phyloP scores from a whole-genome alignment of 2,329 filamentous ascomycete genomes.

The Penicillium sp. region DNA sequence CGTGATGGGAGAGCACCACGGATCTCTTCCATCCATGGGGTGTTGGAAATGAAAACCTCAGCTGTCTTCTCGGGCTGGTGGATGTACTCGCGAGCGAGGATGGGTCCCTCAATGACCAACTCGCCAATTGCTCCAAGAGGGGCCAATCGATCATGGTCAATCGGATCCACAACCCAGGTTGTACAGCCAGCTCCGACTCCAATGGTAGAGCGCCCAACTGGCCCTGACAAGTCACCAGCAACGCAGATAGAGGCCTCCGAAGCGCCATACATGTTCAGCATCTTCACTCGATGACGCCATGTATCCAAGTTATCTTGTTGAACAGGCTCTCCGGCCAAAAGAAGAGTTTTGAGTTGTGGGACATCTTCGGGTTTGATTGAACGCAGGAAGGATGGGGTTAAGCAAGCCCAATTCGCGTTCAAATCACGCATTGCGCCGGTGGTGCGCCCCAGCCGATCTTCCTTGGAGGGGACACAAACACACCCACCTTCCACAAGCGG shows the following conservation, averaged over 20 bases:
- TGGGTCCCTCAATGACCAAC: slow-evolving; percentile 10
- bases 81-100: background rate
- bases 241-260: slow-evolving; percentile 9
- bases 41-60: background rate
- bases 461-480: slow-evolving; percentile 53
- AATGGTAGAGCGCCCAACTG: slow-evolving; percentile 7
- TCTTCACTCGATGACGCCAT: slow-evolving; percentile 2
- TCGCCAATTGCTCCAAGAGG: slow-evolving; percentile 12
- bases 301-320: background rate
- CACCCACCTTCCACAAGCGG: slow-evolving; percentile 55
- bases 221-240: slow-evolving; percentile 5
- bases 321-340: background rate
- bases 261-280: slow-evolving; percentile 11
- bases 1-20: background rate
- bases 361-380: background rate
- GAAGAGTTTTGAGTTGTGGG: background rate
- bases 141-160: slow-evolving; percentile 6
- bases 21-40: background rate
- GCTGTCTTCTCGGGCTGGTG: background rate
- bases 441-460: slow-evolving; percentile 47
- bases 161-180: slow-evolving; percentile 7
- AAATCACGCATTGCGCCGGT: slow-evolving; percentile 41
- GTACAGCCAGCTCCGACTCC: background rate
- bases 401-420: background rate
- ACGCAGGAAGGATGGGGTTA: background rate